phyloP scores from a whole-genome alignment of 352 stramenopile species.

The Globisporangium spinosum region DNA sequence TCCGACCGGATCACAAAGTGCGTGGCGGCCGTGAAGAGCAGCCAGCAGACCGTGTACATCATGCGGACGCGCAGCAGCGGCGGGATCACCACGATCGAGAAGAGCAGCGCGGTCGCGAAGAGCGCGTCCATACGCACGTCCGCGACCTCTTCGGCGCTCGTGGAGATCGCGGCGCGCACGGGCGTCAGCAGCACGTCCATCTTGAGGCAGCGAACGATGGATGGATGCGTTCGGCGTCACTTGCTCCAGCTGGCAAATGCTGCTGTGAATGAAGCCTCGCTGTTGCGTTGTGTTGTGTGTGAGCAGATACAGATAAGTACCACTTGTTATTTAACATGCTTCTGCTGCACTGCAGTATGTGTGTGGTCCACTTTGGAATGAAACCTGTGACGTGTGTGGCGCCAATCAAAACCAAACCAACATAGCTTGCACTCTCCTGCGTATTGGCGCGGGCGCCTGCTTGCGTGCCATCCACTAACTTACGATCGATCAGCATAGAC shows the following conservation, averaged over 20 bases:
- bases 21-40: constrained; percentile 56
- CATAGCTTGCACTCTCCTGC: background rate
- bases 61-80: constrained; percentile 53
- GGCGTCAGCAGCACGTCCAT: constrained; percentile 32
- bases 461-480: background rate
- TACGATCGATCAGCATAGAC: constrained; percentile 25
- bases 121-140: constrained; percentile 41
- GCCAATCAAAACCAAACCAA: background rate
- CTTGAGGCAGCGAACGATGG: background rate
- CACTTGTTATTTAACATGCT: background rate
- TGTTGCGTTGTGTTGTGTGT: no score
- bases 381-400: background rate
- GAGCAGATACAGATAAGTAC: background rate
- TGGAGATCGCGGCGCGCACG: constrained; percentile 12
- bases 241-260: background rate
- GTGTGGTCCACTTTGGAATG: background rate
- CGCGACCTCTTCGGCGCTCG: constrained; percentile 14
- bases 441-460: background rate
- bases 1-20: constrained; percentile 45
- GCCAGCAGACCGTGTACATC: constrained; percentile 83
- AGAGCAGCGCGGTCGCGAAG: constrained; percentile 50
- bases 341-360: background rate
- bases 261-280: no score
- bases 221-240: background rate
- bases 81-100: constrained; percentile 52